Evolutionary conservation across 192 early-diverging fungal genomes (phyloP), one percentile per base, ranked within the genome.

Genomic region (Coemansia brasiliensis): DNA sequence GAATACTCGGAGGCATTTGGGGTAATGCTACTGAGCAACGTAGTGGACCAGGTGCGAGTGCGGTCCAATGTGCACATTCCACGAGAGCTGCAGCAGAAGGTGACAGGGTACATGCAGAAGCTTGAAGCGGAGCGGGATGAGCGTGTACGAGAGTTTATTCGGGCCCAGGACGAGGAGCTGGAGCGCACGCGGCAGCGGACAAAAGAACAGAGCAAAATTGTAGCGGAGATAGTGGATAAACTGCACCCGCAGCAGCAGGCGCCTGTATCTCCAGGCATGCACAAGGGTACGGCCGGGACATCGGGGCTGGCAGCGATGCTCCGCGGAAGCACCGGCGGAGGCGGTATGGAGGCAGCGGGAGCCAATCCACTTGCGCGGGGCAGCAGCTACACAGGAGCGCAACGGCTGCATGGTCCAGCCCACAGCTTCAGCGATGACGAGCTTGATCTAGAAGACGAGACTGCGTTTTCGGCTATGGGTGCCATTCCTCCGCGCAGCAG

Each of bases 241-340:
- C 40, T 40, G 38, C 53, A 71, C 20, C 67, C 67, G 24, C 63
- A 77, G 55, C 37, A 20, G 27, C n/a, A 26, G 5, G 49, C 49
- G 16, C 12, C 49, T 3, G 26, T 29, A 15, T 26, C 26, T 4
- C 15, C 27, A 18, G 40, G 40, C 40, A 18, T 18, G 26, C 26
- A 16, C 25, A 41, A 22, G 60, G 46, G 42, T 43, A 57, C 39
- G 22, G 43, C 25, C 8, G 73, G 57, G 27, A 41, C 63, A 48
- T 78, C 74, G 20, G 74, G 74, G 7, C 68, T 78, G 39, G 68
- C 74, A 1, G 68, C 68, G 10, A 71, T 78, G 68, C 74, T 78
- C 24, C 60, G 68, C 2, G 64, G 67, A 18, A 22, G 52, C 25
- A 35, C 32, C 10, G 32, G n/a, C n/a, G n/a, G n/a, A n/a, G n/a